Evolutionary conservation across 345 rosid genomes (phyloP), one percentile per base, ranked within the genome.

Genomic region (Populus davidiana): DNA sequence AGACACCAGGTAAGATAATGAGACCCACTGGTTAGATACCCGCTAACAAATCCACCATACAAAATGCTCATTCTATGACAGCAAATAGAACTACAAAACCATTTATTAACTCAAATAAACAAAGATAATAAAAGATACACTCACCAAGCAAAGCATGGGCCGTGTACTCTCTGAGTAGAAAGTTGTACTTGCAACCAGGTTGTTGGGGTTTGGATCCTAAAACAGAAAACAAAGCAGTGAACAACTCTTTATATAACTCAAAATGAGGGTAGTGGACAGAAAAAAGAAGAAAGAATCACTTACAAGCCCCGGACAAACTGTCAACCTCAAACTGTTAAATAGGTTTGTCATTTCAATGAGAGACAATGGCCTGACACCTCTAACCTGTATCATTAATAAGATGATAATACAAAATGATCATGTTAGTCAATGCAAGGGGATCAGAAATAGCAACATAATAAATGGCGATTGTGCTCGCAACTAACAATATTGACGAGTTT

Each of bases 161-260:
- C 86, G 83, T 1, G 92, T 90, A 71, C 82, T 90, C 82, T 92
- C 99, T 2, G 99, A 96, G 80, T 87, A 87, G 83, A 92, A 96
- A 50, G 98, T 96, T 73, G 98, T 85, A 86, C 98, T 90, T n/a
- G 93, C 98, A 76, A 96, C 93, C 78, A 96, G 78, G 81, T 96
- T 96, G 83, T 94, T 94, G 59, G 99, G 98, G 85, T 94, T 96
- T 61, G 98, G 99, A 84, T 96, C 99, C 99, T 96, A 75, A 70
- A 87, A 83, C 80, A 81, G 79, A 83, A 82, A 85, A 76, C 52
- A 23, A 25, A 69, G 69, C 14, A 16, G 49, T 79, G 62, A 77
- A 47, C 27, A 81, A 23, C 17, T 27, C 59, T 11, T 39, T 35
- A 23, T 18, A 18, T 50, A 73, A 70, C 36, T 52, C 64, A 72